Evolutionary conservation across 2,329 filamentous ascomycete species (phyloP).

Genomic region (Colletotrichum chlorophyti): DNA sequence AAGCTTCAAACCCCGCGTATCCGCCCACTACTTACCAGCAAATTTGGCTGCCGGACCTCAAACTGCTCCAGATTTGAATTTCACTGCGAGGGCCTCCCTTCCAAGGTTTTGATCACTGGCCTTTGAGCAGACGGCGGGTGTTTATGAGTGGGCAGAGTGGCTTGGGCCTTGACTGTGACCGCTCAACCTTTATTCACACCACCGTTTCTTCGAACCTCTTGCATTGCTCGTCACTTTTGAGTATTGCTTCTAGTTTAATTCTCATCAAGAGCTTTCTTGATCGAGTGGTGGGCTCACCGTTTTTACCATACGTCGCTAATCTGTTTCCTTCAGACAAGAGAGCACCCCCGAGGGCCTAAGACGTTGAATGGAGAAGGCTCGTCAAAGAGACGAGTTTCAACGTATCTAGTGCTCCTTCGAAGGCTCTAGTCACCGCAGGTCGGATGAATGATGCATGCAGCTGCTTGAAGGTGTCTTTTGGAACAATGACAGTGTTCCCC

Average conservation of each 20-base stretch:
- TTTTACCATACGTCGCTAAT: too few species aligned
- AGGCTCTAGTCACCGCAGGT: conserved; percentile 12
- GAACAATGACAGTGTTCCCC: background rate
- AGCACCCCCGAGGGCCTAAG: background rate
- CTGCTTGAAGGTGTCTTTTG: too few species aligned
- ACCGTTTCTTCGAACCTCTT: too few species aligned
- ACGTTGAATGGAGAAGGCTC: background rate
- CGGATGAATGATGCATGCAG: background rate
- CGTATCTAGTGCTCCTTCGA: background rate
- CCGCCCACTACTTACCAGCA: background rate
- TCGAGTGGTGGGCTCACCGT: too few species aligned
- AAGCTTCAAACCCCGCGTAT: background rate
- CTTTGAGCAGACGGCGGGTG: background rate
- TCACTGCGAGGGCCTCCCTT: background rate
- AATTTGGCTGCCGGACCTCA: background rate
- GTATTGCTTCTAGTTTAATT: too few species aligned
- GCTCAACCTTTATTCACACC: too few species aligned
- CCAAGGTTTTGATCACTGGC: background rate
- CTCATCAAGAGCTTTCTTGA: too few species aligned
- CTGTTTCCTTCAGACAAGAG: background rate
- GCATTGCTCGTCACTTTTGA: too few species aligned
- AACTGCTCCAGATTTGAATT: background rate
- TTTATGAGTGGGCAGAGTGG: background rate
- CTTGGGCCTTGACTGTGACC: too few species aligned
- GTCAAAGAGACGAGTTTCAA: conserved; percentile 2